Percentiles rank a stretch among this genome's conserved stretches.
phyloP scores from a whole-genome alignment of 306 rosid species.

The Vigna reflexopilosa region DNA sequence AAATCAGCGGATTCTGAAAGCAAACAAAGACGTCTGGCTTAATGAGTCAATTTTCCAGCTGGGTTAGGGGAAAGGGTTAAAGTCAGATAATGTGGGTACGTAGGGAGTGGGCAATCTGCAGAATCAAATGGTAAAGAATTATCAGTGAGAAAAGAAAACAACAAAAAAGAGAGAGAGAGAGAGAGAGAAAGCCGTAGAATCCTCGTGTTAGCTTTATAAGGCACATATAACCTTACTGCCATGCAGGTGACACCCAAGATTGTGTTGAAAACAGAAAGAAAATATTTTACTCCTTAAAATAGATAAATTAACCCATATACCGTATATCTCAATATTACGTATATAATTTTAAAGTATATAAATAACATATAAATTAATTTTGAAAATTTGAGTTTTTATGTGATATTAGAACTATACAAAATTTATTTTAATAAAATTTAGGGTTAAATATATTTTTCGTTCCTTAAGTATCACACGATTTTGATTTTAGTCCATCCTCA shows the following conservation, averaged over 20 bases:
- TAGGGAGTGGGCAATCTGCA: constrained; percentile 55
- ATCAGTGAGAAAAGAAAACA: constrained; percentile 56
- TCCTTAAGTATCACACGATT: no score
- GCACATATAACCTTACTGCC: constrained; percentile 57
- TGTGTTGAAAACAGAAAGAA: constrained; percentile 45
- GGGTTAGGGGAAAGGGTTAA: constrained; percentile 34
- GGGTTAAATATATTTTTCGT: no score
- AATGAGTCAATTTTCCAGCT: constrained; percentile 42
- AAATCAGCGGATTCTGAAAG: constrained; percentile 42
- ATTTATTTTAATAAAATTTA: no score
- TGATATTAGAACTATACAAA: no score
- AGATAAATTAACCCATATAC: background rate
- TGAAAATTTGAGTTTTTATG: no score
- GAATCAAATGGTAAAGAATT: constrained; percentile 63
- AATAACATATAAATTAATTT: no score
- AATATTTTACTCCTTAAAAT: constrained; percentile 28
- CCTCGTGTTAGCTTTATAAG: constrained; percentile 71
- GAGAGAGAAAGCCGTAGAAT: constrained; percentile 47
- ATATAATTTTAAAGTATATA: no score
- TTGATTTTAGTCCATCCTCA: no score
- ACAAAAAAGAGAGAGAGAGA: background rate
- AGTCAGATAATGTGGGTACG: constrained; percentile 17
- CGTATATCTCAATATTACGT: no score
- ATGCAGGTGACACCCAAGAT: constrained; percentile 65
- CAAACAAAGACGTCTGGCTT: constrained; percentile 38